Percentiles rank a stretch among this genome's conserved stretches.
These are phyloP conservation scores for Aspergillus avenaceus DNA, from an alignment of 495 filamentous ascomycete species.

Conservation along the genomic window DNA sequence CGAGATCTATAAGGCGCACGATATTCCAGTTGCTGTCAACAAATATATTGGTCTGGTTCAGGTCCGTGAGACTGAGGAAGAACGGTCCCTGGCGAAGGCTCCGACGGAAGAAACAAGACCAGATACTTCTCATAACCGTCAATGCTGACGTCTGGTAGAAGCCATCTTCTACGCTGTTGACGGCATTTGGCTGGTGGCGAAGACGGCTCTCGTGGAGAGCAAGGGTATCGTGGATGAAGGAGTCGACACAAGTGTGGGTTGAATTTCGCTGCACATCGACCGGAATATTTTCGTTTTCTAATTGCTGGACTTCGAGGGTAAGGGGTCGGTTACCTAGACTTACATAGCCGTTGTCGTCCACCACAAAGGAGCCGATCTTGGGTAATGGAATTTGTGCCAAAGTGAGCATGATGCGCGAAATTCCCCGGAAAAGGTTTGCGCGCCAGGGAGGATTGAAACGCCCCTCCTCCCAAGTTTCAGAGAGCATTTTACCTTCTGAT, in stretches of 20 bases:
- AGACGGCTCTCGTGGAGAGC: constrained; percentile 24
- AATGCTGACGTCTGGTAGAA: constrained; percentile 16
- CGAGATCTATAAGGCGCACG: constrained; percentile 25
- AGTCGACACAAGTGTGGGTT: constrained; percentile 23
- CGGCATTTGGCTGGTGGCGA: constrained; percentile 24
- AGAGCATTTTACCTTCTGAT: constrained; percentile 9
- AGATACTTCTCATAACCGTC: constrained; percentile 18
- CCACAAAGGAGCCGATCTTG: constrained; percentile 17
- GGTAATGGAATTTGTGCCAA: constrained; percentile 16
- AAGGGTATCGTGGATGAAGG: constrained; percentile 24
- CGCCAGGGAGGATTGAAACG: neutral
- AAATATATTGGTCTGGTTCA: constrained; percentile 32
- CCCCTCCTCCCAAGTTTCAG: neutral
- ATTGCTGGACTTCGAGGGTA: constrained; percentile 17
- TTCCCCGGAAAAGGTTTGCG: constrained; percentile 24
- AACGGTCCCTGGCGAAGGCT: constrained; percentile 25
- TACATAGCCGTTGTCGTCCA: constrained; percentile 18
- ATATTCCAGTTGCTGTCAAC: constrained; percentile 33
- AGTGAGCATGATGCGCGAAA: constrained; percentile 22
- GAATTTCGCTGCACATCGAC: constrained; percentile 18
- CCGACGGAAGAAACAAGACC: constrained; percentile 15
- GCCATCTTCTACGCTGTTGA: constrained; percentile 16
- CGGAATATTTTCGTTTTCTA: constrained; percentile 25
- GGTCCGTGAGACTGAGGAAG: constrained; percentile 20
- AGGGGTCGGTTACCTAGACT: constrained; percentile 23